A percentile compares a stretch with the other conserved stretches of the same genome.
These are phyloP conservation scores for Plasmodium ovale DNA, from an alignment of 169 alveolate species.

Conservation along the genomic window DNA sequence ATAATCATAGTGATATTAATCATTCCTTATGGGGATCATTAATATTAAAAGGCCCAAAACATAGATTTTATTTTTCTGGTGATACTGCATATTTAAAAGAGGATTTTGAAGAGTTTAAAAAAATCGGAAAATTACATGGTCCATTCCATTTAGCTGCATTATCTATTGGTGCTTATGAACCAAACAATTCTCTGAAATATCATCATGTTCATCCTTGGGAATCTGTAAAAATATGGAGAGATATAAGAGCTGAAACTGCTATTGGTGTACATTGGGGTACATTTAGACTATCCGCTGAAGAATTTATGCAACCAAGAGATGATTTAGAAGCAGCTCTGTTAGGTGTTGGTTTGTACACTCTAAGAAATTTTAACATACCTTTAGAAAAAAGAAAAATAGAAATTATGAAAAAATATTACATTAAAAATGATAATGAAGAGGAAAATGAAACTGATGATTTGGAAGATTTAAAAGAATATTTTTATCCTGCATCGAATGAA, in stretches of 20 bases:
- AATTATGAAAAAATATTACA: slow-evolving; percentile 26
- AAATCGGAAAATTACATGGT: slow-evolving; percentile 63
- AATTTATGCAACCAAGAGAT: slow-evolving; percentile 67
- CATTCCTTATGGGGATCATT: slow-evolving; percentile 69
- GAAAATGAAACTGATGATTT: slow-evolving; percentile 55
- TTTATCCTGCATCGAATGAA: slow-evolving; percentile 29
- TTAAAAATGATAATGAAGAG: slow-evolving; percentile 7
- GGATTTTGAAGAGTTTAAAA: slow-evolving; percentile 66
- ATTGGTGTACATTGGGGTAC: slow-evolving; percentile 73
- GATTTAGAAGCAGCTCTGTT: slow-evolving; percentile 69
- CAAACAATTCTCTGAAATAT: slow-evolving; percentile 52
- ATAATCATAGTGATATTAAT: slow-evolving; percentile 41
- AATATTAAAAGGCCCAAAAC: slow-evolving; percentile 72
- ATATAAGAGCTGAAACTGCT: slow-evolving; percentile 54
- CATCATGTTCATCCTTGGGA: slow-evolving; percentile 76
- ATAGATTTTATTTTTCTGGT: slow-evolving; percentile 54
- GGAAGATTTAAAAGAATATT: slow-evolving; percentile 59
- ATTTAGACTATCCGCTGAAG: slow-evolving; percentile 59
- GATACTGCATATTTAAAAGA: slow-evolving; percentile 68
- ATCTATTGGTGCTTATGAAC: slow-evolving; percentile 69
- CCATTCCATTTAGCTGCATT: slow-evolving; percentile 67
- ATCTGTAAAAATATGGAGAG: slow-evolving; percentile 72
- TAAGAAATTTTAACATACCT: slow-evolving; percentile 21
- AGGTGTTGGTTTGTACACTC: slow-evolving; percentile 17
- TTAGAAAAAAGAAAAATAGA: slow-evolving; percentile 20